Evolutionary conservation across 2,329 filamentous ascomycete species (phyloP), one percentile per base, ranked within the genome.

Genomic region (Cytospora schulzeri): DNA sequence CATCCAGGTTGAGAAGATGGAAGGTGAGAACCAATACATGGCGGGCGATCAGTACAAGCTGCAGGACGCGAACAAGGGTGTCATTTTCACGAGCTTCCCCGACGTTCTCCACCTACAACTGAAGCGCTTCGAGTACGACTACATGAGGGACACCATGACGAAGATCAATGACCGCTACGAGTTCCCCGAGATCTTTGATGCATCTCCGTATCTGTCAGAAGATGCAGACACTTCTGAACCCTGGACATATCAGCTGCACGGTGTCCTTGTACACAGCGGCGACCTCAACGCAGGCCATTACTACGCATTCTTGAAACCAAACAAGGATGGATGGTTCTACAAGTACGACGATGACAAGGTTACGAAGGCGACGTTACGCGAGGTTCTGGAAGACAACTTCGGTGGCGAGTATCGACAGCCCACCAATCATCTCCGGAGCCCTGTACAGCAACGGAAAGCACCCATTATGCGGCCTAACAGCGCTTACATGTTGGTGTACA

Each of bases 401-500:
- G 95, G 95, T 53, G 95, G 95, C 61, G 92, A 96, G 73, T 96
- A 93, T 73, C 81, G 78, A 31, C 76, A 80, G 7, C 76, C 81
- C 1, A 81, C 81, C 61, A 80, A 81, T 12, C 77, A 78, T 51
- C 70, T 78, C 15, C 81, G 82, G n/a, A 73, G 79, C 2, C 75
- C 78, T 3, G 71, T 79, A n/a, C 80, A 83, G 57, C 87, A 83
- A 57, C 87, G 85, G 75, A 84, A 85, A 73, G 76, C 80, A 4
- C 85, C 86, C 1, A 76, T 87, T 71, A 84, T 89, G 78, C 83
- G 87, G 61, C 85, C 88, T 66, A 89, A 88, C 77, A 99, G 93
- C 75, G 96, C 95, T 6, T 99, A 99, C 81, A 99, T 99, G 95
- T 79, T 99, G 81, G 96, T 99, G 2, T 99, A 99, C 74, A 92